A percentile compares a stretch with the other conserved stretches of the same genome.
Evolutionary conservation across 202 grass and related monocot genomes (phyloP).

Genomic region (Tripidium arundinaceum): DNA sequence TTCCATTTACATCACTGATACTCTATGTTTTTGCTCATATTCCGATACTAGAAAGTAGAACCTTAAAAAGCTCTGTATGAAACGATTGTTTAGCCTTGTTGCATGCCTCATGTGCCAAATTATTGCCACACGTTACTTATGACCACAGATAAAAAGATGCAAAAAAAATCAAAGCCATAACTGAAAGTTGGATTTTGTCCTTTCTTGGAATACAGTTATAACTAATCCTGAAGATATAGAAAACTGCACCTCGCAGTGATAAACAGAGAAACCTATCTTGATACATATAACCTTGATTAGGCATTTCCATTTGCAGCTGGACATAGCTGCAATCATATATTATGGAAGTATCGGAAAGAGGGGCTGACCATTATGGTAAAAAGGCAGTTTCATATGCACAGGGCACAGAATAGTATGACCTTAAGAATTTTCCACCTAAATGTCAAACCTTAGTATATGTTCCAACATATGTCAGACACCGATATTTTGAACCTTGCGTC

Average conservation of each 20-base stretch:
- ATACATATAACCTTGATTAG: background rate
- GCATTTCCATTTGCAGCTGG: background rate
- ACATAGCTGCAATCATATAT: background rate
- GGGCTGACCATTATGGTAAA: background rate
- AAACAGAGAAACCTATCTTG: background rate
- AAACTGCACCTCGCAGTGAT: background rate
- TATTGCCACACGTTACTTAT: background rate
- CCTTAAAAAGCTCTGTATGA: background rate
- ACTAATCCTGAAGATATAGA: background rate
- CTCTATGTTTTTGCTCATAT: background rate
- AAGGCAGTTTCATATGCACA: background rate
- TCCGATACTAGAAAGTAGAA: background rate
- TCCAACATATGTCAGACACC: background rate
- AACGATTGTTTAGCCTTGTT: background rate
- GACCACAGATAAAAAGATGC: background rate
- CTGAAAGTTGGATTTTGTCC: background rate
- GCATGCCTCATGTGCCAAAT: background rate
- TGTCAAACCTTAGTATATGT: background rate
- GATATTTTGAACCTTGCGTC: background rate
- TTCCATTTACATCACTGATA: background rate
- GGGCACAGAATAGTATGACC: background rate
- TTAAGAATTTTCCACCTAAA: background rate
- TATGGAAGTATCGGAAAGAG: background rate
- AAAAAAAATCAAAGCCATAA: background rate
- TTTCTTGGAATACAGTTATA: background rate